Evolutionary conservation across 2,329 filamentous ascomycete species (phyloP), one percentile per base, ranked within the genome.

Genomic region (Leptographium flavum): DNA sequence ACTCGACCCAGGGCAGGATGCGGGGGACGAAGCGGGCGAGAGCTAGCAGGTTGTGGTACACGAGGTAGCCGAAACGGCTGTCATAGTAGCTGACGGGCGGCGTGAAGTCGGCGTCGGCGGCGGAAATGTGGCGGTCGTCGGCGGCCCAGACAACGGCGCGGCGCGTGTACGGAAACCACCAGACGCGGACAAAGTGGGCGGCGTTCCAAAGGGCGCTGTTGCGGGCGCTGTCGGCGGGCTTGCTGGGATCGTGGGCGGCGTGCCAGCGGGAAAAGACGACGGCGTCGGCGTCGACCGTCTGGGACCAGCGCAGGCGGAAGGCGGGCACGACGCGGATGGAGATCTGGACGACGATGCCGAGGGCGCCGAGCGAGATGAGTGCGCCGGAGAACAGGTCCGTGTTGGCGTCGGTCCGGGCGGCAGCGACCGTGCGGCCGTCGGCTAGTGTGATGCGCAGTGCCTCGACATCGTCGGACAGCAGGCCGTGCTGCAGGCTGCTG

Each of bases 91-190:
- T 83, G 45, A 65, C 68, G 2, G 73, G 73, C 2, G 83, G 79
- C 7, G 74, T 65, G 15, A 41, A 32, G 47, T 49, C 65, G 35
- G 72, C 64, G 31, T 40, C 47, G 13, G 50, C 52, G 19, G 31
- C 40, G 3, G 52, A 53, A 1, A 77, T 68, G 9, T 76, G 67
- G 1, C 85, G 87, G 59, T 83, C 83, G 40, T 87, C 74, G n/a
- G 87, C 92, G 35, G 77, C 76, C 92, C 92, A 98, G 39, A 93
- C 75, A 40, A 96, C 84, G 0, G 86, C 87, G 39, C 86, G 76
- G 46, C 86, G 77, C 58, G 84, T 87, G 64, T 96, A 94, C 0
- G 92, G 92, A 58, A 94, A 80, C 92, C 92, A 98, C 90, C 92
- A 98, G 25, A 95, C 87, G 25, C 92, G 76, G 23, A 93, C 86